phyloP scores from a whole-genome alignment of 2,329 filamentous ascomycete species.

The Clonostachys sp. region DNA sequence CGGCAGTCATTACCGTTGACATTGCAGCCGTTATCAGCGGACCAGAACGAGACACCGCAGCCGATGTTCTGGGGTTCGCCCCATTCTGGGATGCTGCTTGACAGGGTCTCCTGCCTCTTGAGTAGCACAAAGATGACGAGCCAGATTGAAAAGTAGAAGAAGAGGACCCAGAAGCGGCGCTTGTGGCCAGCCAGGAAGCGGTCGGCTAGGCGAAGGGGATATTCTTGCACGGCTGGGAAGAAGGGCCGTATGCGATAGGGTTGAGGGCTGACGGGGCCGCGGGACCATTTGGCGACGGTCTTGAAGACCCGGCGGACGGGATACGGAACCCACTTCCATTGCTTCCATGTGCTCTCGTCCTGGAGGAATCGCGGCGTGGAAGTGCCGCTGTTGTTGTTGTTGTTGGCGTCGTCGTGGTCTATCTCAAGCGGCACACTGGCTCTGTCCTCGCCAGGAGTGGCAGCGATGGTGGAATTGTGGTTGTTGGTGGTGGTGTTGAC shows the following conservation, averaged over 20 bases:
- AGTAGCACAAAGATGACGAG: slow-evolving; percentile 65
- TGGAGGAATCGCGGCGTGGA: slow-evolving; percentile 58
- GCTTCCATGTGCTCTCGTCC: slow-evolving; percentile 41
- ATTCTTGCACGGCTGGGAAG: slow-evolving; percentile 63
- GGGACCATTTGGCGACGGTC: slow-evolving; percentile 41
- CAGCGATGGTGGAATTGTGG: slow-evolving; percentile 11
- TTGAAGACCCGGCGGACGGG: slow-evolving; percentile 41
- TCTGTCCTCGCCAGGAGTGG: slow-evolving; percentile 7
- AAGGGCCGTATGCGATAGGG: slow-evolving; percentile 48
- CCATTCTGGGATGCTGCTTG: slow-evolving; percentile 61
- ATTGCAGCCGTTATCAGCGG: slow-evolving; percentile 65
- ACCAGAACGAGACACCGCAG: slow-evolving; percentile 69
- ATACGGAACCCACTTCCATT: slow-evolving; percentile 56
- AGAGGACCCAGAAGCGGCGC: slow-evolving; percentile 54
- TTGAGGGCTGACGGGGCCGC: slow-evolving; percentile 50
- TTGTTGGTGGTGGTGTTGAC: neutral
- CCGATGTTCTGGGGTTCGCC: slow-evolving; percentile 61
- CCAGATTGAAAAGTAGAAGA: slow-evolving; percentile 62
- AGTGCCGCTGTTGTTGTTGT: slow-evolving; percentile 22
- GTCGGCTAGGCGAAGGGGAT: slow-evolving; percentile 60
- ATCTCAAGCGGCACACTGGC: slow-evolving; percentile 29
- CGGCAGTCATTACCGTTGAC: slow-evolving; percentile 71
- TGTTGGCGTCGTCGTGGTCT: slow-evolving; percentile 21
- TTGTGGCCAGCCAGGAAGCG: slow-evolving; percentile 53
- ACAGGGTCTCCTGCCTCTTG: slow-evolving; percentile 55